These are phyloP conservation scores for Sinapis alba DNA, from an alignment of 441 rosid genomes.

Conservation along the genomic window DNA sequence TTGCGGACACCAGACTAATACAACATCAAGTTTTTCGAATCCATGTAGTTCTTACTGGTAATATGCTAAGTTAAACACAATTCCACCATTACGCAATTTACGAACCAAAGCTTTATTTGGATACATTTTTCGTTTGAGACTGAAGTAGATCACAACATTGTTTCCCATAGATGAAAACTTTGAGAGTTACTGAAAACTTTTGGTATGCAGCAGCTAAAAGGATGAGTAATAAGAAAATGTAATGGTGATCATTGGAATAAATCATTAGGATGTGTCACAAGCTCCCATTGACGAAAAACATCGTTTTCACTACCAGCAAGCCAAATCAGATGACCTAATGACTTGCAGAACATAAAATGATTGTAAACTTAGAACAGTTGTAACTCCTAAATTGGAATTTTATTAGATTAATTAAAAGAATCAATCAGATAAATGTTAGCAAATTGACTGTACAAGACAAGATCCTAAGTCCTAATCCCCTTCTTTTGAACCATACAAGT, in stretches of 20 bases:
- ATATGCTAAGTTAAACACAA: neutral
- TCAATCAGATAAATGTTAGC: slow-evolving; percentile 19
- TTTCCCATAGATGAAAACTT: neutral
- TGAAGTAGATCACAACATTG: neutral
- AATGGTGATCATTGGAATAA: neutral
- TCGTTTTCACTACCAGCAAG: slow-evolving; percentile 9
- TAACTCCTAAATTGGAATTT: neutral
- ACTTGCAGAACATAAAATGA: neutral
- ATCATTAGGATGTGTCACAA: neutral
- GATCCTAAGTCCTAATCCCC: slow-evolving; percentile 31
- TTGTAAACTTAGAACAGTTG: neutral
- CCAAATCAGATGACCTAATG: neutral
- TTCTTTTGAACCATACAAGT: slow-evolving; percentile 22
- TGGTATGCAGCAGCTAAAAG: neutral
- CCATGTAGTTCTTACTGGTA: too few relatives aligned
- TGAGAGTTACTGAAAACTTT: neutral
- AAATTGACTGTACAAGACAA: slow-evolving; percentile 30
- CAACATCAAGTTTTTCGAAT: too few relatives aligned
- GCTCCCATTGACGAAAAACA: slow-evolving; percentile 28
- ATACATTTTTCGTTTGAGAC: neutral
- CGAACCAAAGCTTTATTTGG: neutral
- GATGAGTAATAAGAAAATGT: neutral
- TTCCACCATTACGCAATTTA: neutral
- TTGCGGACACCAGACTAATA: too few relatives aligned
- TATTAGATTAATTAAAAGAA: slow-evolving; percentile 25